Conservation (phyloP, 192 early-diverging fungal genomes). For the Coemansia sp. region DNA sequence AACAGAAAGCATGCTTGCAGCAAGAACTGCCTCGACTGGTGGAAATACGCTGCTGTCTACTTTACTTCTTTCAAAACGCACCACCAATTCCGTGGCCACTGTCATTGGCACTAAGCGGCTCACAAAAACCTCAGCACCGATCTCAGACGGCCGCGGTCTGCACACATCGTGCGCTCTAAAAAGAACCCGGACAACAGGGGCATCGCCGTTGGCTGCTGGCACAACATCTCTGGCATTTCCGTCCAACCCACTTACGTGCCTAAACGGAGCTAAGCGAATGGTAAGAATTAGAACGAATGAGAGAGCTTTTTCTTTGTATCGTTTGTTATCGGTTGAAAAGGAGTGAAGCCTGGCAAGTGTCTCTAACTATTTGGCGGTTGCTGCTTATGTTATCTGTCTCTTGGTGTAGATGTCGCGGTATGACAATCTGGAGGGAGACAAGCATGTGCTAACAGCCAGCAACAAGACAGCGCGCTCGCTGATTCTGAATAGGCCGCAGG, state of each 20-base stretch:
- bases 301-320: not conserved
- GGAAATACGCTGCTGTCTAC: not conserved
- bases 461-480: conserved; percentile 59
- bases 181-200: not conserved
- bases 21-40: conserved; percentile 1
- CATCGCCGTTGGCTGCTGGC: too few species aligned
- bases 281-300: not conserved
- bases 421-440: conserved; percentile 28
- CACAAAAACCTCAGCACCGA: not conserved
- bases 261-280: conserved; percentile 8
- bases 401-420: conserved; percentile 28
- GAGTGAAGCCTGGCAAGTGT: not conserved
- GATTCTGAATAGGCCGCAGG: conserved; percentile 76
- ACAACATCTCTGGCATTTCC: not conserved
- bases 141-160: not conserved
- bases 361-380: not conserved
- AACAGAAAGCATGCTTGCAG: not conserved
- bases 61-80: not conserved
- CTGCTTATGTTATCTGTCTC: not conserved
- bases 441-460: conserved; percentile 35
- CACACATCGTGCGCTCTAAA: not conserved
- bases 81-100: not conserved
- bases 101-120: not conserved
- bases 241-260: not conserved
- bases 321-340: not conserved